Percentiles rank a stretch among this genome's conserved stretches.
These are phyloP conservation scores for Tylopilus vinaceipallidus DNA, from an alignment of 768 basidiomycete species.

Conservation along the genomic window DNA sequence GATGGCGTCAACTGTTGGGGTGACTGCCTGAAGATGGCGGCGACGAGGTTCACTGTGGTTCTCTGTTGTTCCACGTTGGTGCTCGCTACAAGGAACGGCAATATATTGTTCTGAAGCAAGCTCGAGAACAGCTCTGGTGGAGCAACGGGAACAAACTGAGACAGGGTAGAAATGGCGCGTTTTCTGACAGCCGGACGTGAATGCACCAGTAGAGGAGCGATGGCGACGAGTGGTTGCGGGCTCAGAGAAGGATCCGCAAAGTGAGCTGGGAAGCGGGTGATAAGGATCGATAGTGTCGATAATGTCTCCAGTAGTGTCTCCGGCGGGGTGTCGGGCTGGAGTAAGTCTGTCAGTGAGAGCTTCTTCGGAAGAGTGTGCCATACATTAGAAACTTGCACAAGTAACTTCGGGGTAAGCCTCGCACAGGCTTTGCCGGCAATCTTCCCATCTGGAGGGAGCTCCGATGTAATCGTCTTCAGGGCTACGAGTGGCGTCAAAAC, in stretches of 20 bases:
- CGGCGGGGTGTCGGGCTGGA: constrained; percentile 64
- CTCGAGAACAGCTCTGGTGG: constrained; percentile 58
- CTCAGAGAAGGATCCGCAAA: constrained; percentile 51
- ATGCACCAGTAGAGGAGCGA: constrained; percentile 73
- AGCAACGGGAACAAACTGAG: constrained; percentile 78
- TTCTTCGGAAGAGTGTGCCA: constrained; percentile 11
- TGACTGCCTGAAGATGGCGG: constrained; percentile 75
- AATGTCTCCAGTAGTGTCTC: constrained; percentile 83
- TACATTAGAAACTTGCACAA: constrained; percentile 78
- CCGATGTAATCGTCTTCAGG: constrained; percentile 91
- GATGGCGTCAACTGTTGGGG: constrained; percentile 63
- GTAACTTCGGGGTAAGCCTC: constrained; percentile 80
- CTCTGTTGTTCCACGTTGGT: constrained; percentile 67
- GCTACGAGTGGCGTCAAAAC: constrained; percentile 45
- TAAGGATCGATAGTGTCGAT: constrained; percentile 84
- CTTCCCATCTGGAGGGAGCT: constrained; percentile 80
- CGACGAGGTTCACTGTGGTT: constrained; percentile 75
- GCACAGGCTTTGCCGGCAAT: constrained; percentile 78
- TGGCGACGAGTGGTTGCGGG: constrained; percentile 61
- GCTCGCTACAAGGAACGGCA: constrained; percentile 53
- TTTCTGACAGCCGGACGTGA: constrained; percentile 86
- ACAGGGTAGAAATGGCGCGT: constrained; percentile 82
- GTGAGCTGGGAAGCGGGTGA: constrained; percentile 76
- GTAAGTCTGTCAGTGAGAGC: constrained; percentile 5
- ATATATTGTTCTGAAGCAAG: constrained; percentile 57